Conservation (phyloP, 352 stramenopile genomes). For the Phytophthora constricta region DNA sequence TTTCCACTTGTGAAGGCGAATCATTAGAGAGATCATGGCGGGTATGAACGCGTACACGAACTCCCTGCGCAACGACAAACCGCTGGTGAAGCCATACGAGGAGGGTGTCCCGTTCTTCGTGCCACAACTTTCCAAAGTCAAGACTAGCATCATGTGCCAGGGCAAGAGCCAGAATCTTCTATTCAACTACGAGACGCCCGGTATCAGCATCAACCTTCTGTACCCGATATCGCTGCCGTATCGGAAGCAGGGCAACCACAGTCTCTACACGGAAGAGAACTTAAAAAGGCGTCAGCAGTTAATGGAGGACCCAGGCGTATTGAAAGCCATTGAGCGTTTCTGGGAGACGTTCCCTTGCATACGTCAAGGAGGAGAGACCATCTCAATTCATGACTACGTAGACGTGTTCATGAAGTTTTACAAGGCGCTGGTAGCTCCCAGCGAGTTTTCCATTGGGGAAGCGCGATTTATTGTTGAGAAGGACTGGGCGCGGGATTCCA, state of each 20-base stretch:
- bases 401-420: slow-evolving; percentile 87
- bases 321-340: slow-evolving; percentile 62
- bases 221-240: slow-evolving; percentile 52
- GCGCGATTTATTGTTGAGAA: slow-evolving; percentile 77
- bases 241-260: slow-evolving; percentile 75
- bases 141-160: slow-evolving; percentile 68
- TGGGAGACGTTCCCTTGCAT: slow-evolving; percentile 78
- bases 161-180: slow-evolving; percentile 54
- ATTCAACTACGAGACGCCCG: slow-evolving; percentile 54
- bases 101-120: slow-evolving; percentile 65
- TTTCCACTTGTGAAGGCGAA: background rate
- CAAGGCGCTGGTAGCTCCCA: slow-evolving; percentile 76
- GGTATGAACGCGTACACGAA: slow-evolving; percentile 47
- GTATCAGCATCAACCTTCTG: background rate
- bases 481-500: slow-evolving; percentile 72
- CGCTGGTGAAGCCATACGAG: slow-evolving; percentile 35
- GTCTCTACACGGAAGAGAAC: slow-evolving; percentile 78
- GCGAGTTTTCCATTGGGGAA: slow-evolving; percentile 77
- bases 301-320: slow-evolving; percentile 52
- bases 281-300: slow-evolving; percentile 60
- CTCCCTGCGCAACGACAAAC: slow-evolving; percentile 44
- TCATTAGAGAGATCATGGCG: slow-evolving; percentile 32
- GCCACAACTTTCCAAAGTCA: slow-evolving; percentile 70
- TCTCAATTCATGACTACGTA: slow-evolving; percentile 66
- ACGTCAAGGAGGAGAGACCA: slow-evolving; percentile 47